Conservation (phyloP, 75 land plant species). For the Picea sitchensis region DNA sequence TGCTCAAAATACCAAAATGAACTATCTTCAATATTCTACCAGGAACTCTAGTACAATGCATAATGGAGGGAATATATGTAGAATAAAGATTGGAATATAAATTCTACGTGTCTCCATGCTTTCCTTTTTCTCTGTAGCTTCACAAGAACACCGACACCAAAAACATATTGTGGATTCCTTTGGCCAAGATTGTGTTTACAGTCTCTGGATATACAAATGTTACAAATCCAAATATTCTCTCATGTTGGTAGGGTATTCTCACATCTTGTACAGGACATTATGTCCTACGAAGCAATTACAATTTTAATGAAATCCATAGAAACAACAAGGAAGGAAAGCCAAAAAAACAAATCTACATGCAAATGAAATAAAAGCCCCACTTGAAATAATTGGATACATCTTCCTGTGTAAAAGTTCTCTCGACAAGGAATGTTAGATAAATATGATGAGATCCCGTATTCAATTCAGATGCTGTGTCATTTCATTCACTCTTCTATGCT, state of each 20-base stretch:
- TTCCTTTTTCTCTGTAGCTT: constrained; percentile 90
- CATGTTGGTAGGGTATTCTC: constrained; percentile 92
- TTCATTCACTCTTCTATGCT: constrained; percentile 26
- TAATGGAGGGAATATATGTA: background rate
- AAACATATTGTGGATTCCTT: constrained; percentile 85
- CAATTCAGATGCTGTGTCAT: constrained; percentile 25
- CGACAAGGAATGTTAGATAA: constrained; percentile 90
- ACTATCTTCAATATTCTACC: constrained; percentile 65
- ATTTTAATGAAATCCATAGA: background rate
- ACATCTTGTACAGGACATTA: constrained; percentile 95
- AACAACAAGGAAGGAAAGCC: constrained; percentile 70
- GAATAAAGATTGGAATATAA: background rate
- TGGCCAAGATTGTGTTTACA: constrained; percentile 65
- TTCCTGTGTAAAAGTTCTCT: constrained; percentile 43
- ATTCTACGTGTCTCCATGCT: constrained; percentile 59
- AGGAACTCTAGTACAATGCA: constrained; percentile 76
- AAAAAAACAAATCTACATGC: constrained; percentile 88
- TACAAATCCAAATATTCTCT: constrained; percentile 98
- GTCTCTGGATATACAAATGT: constrained; percentile 84
- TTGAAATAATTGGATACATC: no score
- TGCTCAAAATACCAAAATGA: background rate
- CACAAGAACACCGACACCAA: constrained; percentile 94
- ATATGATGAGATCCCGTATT: constrained; percentile 80
- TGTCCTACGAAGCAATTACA: constrained; percentile 23
- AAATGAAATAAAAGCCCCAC: constrained; percentile 52